Evolutionary conservation across 441 rosid species (phyloP).

Genomic region (Geranium incanum): DNA sequence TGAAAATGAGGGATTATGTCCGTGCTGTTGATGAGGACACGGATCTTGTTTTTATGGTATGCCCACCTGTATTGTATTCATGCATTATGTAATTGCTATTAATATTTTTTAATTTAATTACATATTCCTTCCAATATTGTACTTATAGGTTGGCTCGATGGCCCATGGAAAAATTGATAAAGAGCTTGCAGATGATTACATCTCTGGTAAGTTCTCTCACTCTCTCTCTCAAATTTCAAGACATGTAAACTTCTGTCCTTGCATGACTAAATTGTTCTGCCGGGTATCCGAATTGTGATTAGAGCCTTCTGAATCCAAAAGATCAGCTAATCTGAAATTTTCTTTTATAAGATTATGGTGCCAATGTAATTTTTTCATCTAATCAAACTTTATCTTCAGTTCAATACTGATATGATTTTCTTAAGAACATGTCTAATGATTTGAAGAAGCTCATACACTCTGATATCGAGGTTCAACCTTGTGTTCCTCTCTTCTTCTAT

Average conservation of each 20-base stretch:
- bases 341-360: no score
- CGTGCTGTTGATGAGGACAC: conserved; percentile 38
- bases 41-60: conserved; percentile 78
- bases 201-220: conserved; percentile 43
- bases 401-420: no score
- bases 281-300: no score
- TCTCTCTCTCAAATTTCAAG: background rate
- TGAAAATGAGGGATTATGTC: conserved; percentile 52
- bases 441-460: no score
- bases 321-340: no score
- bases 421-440: no score
- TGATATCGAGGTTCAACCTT: no score
- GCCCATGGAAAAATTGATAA: conserved; percentile 71
- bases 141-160: conserved; percentile 74
- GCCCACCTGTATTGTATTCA: conserved; percentile 13
- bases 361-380: no score
- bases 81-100: background rate
- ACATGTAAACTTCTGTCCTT: background rate
- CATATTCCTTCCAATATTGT: background rate
- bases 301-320: no score
- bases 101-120: background rate
- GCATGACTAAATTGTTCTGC: no score
- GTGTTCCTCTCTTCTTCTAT: no score
- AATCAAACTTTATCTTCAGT: no score
- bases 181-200: conserved; percentile 60